Evolutionary conservation across 2,329 filamentous ascomycete genomes (phyloP).

Genomic region (Cercospora nicotianae): DNA sequence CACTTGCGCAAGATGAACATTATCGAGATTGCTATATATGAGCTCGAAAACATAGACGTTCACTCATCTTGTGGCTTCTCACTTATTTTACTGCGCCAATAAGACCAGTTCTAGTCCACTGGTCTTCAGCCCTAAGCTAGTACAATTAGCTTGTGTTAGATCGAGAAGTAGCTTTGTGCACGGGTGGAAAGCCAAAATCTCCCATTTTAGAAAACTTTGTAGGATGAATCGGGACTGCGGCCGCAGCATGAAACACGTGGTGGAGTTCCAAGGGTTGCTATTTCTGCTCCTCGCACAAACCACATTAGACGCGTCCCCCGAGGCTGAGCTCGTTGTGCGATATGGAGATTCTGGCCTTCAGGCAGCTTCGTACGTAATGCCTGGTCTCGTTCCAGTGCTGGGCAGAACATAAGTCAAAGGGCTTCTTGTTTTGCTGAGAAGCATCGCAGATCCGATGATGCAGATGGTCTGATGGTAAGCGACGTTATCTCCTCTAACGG

Average conservation of each 20-base stretch:
- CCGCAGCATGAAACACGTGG: not conserved
- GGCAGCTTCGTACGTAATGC: too few species aligned
- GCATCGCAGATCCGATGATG: too few species aligned
- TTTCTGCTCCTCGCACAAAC: not conserved
- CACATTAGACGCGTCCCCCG: not conserved
- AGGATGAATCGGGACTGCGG: not conserved
- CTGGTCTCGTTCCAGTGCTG: too few species aligned
- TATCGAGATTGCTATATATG: too few species aligned
- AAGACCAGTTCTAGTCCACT: not conserved
- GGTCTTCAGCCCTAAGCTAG: not conserved
- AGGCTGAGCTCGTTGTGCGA: not conserved
- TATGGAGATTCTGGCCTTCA: too few species aligned
- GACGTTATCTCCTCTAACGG: too few species aligned
- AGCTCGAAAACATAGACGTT: too few species aligned
- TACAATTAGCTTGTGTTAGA: not conserved
- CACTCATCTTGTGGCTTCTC: not conserved
- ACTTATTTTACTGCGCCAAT: not conserved
- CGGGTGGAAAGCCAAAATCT: not conserved
- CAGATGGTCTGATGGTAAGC: too few species aligned
- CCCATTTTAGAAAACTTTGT: not conserved
- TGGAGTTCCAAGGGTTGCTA: not conserved
- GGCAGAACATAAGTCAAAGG: too few species aligned
- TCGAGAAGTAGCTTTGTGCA: not conserved
- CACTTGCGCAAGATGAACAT: not conserved
- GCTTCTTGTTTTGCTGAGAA: too few species aligned